Evolutionary conservation across 495 filamentous ascomycete species (phyloP), one percentile per base, ranked within the genome.

Genomic region (Neurospora intermedia): DNA sequence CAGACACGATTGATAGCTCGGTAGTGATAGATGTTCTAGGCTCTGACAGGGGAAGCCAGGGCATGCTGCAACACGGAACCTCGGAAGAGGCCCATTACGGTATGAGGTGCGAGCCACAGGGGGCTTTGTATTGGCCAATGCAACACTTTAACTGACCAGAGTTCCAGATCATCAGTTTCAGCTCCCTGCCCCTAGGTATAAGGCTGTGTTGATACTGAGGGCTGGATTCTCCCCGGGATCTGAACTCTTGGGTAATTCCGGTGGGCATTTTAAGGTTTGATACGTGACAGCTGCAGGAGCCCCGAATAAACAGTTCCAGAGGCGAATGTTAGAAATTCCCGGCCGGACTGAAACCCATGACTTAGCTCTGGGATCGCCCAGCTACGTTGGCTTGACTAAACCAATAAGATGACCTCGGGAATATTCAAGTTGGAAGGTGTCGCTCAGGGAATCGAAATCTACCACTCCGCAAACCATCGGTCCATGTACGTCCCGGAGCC

Each of bases 81-180:
- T 31, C 43, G 40, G 74, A 72, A 71, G 70, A 38, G 38, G 43
- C 35, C 54, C 54, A 7, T 66, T 6, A 66, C 54, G 54, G 74
- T 78, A 43, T 71, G 62, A 79, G 72, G 35, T 69, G 62, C 73
- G 62, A 71, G 73, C 27, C 69, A 71, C 77, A 38, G 74, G 75
- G 62, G 71, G 66, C 9, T 9, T 69, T 74, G 69, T 76, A 71
- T 31, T 2, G 5, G 2, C 38, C 76, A 70, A 73, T 74, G 73
- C 74, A 42, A 69, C 72, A 23, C 72, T 35, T 69, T 10, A 72
- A 69, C 18, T 66, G 71, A 75, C 75, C 75, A 69, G 48, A 59
- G 23, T 27, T 59, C 10, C 20, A 54, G 72, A 11, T 40, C 72
- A 69, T 75, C 75, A 70, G 78, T 80, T 81, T 81, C 79, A 80